Base-by-base conservation (phyloP, 148 eudicot species). In the Rhododendron griersonianum region DNA sequence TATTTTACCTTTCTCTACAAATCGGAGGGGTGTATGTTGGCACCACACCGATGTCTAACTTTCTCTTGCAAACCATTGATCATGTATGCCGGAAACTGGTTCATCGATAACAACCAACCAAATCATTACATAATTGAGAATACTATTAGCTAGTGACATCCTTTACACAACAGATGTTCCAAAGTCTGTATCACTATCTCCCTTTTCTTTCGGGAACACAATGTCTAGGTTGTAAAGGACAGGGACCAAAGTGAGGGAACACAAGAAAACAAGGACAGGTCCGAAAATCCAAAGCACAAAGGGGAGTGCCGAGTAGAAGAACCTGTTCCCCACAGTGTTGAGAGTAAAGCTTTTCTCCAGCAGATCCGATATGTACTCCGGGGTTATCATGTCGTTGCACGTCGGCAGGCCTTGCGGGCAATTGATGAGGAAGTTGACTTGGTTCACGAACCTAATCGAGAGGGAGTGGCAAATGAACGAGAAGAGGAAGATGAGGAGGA, bases 381-480 rank as follows among this genome's bases (percentile, higher is more conserved):
- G 83, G 0, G 90, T 89, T 6, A 90, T 84, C 13, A 59, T 65
- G 39, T 25, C 50, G 15, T 19, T 33, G 19, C 41, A 80, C 41
- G 21, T 81, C 86, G 25, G 50, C 87, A 7, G 93, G 91, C 45
- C 90, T 50, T 71, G 89, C 4, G 96, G 96, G 82, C 91, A 90
- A 85, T 94, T 94, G 84, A 94, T 91, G 67, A 95, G 90, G 90
- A 92, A 92, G 82, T 94, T 95, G 51, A 97, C 98, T 45, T 97
- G 98, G 93, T 94, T 95, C 11, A 90, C 85, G 85, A 97, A 97
- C 87, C 99, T 90, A 30, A 95, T 97, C 30, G 99, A 93, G 47
- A 97, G 88, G 2, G 98, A 93, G 85, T 95, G 95, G 61, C 98
- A 95, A 0, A 95, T 7, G 88, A 97, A 97, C 0, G 99, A 94